These are phyloP conservation scores for Heritiera fomes DNA, from an alignment of 345 rosid species.

Conservation along the genomic window DNA sequence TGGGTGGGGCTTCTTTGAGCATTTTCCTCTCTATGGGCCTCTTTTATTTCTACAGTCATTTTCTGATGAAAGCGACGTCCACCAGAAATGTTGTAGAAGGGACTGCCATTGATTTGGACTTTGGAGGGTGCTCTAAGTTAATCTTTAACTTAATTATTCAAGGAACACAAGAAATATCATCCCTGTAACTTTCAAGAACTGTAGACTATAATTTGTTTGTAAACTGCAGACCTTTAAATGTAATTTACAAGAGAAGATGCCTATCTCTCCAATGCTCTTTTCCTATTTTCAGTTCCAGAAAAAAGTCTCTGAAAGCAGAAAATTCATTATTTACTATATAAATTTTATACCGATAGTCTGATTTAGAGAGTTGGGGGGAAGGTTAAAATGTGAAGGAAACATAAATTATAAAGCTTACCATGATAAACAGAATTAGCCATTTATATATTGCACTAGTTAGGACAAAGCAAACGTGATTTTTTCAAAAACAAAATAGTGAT, in stretches of 20 bases:
- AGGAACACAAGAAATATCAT: neutral
- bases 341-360: too few species aligned
- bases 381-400: too few species aligned
- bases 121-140: neutral
- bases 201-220: neutral
- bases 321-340: too few species aligned
- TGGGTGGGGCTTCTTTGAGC: neutral
- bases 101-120: neutral
- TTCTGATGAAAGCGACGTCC: neutral
- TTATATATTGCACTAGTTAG: too few species aligned
- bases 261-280: too few species aligned
- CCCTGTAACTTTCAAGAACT: too few species aligned
- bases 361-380: too few species aligned
- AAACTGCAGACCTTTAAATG: neutral
- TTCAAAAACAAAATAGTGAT: neutral
- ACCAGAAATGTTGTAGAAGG: neutral
- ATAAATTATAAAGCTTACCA: too few species aligned
- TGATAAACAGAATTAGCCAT: too few species aligned
- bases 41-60: neutral
- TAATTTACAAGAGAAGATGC: too few species aligned
- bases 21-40: neutral
- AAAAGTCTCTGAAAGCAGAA: too few species aligned
- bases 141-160: neutral
- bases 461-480: neutral
- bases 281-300: too few species aligned